Base-by-base conservation (phyloP, 495 filamentous ascomycete species). In the Aspergillus campestris region DNA sequence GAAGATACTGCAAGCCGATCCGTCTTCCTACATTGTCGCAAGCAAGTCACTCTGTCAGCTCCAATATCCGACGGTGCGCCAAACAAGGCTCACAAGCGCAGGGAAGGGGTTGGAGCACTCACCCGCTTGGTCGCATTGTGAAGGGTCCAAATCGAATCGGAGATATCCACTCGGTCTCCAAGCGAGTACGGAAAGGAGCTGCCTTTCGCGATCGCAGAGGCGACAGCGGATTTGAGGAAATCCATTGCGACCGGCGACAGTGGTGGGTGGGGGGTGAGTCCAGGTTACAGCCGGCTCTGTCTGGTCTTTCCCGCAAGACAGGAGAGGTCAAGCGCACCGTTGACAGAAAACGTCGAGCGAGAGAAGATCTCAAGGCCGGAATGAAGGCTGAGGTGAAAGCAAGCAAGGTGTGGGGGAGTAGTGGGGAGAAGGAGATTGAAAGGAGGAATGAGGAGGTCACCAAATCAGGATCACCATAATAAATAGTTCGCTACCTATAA, bases 141-240 rank as follows among this genome's bases (percentile, higher is more conserved):
- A 18, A 98, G 71, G 4, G 82, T 83, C 91, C 92, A 97, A 45
- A 97, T 86, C 13, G 89, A 90, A 54, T 86, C 80, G 58, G 91
- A 86, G 28, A 88, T 67, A 53, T 95, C 89, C 38, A 94, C 83
- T 60, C 83, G 75, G 64, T 98, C 92, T 53, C 90, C 90, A 53
- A 96, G 89, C 13, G 76, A 82, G 62, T 94, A 96, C 7, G 88
- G 89, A 55, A 95, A 94, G 4, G 88, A 80, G 30, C 89, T 89
- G 12, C 89, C 89, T 64, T 95, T 95, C 10, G 92, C 85, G 54
- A 96, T 97, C 47, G 91, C 91, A 34, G 92, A 95, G 31, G 89
- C 88, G 56, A 98, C 88, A 34, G 94, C 94, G 38, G 87, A 95
- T 69, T 96, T 98, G 48, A 98, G 77, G 60, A 97, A 96, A 56